A percentile compares a stretch with the other conserved stretches of the same genome.
Conservation (phyloP, 768 basidiomycete genomes). For the Macrolepiota dolichaula region DNA sequence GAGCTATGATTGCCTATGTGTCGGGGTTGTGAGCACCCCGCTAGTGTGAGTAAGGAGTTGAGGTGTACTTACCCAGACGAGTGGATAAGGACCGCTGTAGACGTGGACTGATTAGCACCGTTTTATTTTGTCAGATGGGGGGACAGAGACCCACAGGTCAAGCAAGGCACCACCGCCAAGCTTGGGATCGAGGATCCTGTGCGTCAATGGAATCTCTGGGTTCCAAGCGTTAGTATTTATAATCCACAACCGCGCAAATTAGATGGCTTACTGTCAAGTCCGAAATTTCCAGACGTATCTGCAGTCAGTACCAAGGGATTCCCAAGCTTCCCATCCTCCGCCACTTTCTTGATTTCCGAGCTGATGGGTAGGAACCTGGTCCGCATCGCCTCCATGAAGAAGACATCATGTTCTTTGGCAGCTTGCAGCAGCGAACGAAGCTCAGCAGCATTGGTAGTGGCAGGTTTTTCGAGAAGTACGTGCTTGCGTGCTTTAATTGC, state of each 20-base stretch:
- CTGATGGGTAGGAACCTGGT: constrained; percentile 77
- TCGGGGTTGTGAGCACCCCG: neutral
- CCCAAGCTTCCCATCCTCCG: constrained; percentile 63
- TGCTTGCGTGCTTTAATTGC: constrained; percentile 80
- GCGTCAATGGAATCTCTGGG: constrained; percentile 61
- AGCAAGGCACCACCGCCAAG: constrained; percentile 83
- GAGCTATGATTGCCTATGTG: constrained; percentile 69
- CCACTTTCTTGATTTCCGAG: constrained; percentile 59
- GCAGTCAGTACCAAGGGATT: constrained; percentile 66
- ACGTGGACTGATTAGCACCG: neutral
- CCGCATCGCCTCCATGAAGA: constrained; percentile 94
- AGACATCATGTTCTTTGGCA: constrained; percentile 75
- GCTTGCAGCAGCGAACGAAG: constrained; percentile 67
- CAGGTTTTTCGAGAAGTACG: constrained; percentile 87
- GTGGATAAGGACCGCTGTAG: constrained; percentile 73
- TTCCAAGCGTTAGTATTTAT: neutral
- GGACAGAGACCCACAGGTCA: constrained; percentile 64
- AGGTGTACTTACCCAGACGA: constrained; percentile 62
- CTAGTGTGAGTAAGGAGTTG: neutral
- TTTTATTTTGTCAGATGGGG: neutral
- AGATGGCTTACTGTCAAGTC: constrained; percentile 52
- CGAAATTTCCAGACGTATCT: constrained; percentile 72
- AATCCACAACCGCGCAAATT: neutral
- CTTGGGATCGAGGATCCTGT: constrained; percentile 74
- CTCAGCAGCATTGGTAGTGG: constrained; percentile 75